Evolutionary conservation across 2,329 filamentous ascomycete species (phyloP), one percentile per base, ranked within the genome.

Genomic region (Rhinocladiella mackenziei): DNA sequence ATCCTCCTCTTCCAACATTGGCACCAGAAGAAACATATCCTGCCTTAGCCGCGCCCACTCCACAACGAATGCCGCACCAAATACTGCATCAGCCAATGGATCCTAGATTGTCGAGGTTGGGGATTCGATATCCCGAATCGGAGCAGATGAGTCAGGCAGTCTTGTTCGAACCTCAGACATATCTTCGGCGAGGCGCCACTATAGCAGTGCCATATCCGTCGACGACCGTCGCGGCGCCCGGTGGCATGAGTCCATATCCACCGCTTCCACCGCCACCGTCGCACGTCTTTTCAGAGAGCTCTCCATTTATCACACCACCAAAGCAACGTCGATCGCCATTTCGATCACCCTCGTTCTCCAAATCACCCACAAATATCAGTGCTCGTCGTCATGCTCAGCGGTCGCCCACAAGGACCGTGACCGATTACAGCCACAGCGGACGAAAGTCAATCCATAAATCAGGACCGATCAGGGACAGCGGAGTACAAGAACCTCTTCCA

Each of bases 401-500:
- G 47, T 54, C 56, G 37, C 45, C 62, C 56, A 56, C 35, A 13
- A 47, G 50, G 20, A 59, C 45, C 14, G 52, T 45, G 38, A 56
- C 45, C 31, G 58, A 57, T 34, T 63, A 60, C 44, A 56, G 56
- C 14, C 55, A 58, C 15, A 62, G 62, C 14, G 64, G 66, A 40
- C 64, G 66, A 20, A 62, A 55, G 13, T 65, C 68, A 26, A 60
- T 60, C 40, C 63, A 67, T 43, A 70, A 70, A 50, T 49, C 65
- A 22, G 68, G 67, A 2, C 61, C 62, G 13, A 62, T 57, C 36
- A 40, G 51, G 38, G 33, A 50, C 34, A 26, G 33, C 33, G 37
- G 63, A 58, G 10, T 15, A 61, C 60, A 51, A 60, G 51, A 39
- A 51, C 53, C 4, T 56, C 60, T 33, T 64, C 51, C 39, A 23